These are phyloP conservation scores for Hippophae tibetana DNA, from an alignment of 306 rosid genomes.

Conservation along the genomic window DNA sequence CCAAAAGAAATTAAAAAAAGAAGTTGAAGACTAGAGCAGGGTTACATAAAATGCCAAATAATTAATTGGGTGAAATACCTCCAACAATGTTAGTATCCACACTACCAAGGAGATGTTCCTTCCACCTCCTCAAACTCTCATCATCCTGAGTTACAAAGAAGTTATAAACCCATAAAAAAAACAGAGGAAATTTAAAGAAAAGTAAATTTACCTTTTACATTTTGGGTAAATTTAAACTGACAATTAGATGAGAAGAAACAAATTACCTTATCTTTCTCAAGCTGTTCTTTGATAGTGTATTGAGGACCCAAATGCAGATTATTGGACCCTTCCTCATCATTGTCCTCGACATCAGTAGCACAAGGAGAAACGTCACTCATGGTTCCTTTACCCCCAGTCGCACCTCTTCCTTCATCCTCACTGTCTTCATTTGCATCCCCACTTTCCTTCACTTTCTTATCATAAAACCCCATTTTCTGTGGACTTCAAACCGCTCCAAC, in stretches of 20 bases:
- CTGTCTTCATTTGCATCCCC: constrained; percentile 10
- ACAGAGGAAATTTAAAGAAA: neutral
- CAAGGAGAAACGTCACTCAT: constrained; percentile 26
- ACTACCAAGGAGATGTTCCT: constrained; percentile 46
- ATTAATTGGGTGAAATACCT: constrained; percentile 18
- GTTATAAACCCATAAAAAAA: neutral
- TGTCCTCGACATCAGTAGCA: constrained; percentile 31
- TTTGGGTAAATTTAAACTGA: neutral
- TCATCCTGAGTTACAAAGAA: constrained; percentile 27
- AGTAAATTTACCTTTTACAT: too few species aligned
- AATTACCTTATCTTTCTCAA: constrained; percentile 41
- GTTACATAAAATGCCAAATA: neutral
- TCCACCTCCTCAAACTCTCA: constrained; percentile 54
- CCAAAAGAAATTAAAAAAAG: too few species aligned
- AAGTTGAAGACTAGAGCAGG: too few species aligned
- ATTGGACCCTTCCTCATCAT: constrained; percentile 32
- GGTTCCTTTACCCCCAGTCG: constrained; percentile 7
- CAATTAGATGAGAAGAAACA: neutral
- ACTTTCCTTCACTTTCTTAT: constrained; percentile 6
- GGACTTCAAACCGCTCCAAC: constrained; percentile 22
- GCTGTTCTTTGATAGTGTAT: constrained; percentile 41
- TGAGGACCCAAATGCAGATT: constrained; percentile 39
- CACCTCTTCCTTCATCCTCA: constrained; percentile 11
- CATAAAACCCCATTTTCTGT: constrained; percentile 32
- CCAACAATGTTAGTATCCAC: constrained; percentile 43